Base-by-base conservation (phyloP, 805 yeast species). In the Isabelozyma heimii region DNA sequence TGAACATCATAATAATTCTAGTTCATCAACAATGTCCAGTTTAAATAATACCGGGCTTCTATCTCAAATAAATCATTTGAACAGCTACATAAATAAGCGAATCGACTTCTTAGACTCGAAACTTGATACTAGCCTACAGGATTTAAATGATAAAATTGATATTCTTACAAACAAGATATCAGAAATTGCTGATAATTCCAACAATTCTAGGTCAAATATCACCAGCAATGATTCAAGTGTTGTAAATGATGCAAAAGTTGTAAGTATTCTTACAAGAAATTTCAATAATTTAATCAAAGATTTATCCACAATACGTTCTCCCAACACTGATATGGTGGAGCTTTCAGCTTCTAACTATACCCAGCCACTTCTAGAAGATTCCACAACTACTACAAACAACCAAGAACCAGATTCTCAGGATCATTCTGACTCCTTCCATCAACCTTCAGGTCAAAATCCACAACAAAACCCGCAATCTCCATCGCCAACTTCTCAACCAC, bases 401-500 rank as follows among this genome's bases (percentile, higher is more conserved):
- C 14, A 40, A 15, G 43, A 15, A 16, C 27, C 10, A 6, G 8
- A 8, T 4, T n/a, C 43, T n/a, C 27, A 15, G 12, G 24, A 40
- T n/a, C 44, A 26, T 12, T 27, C 44, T 30, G 44, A 27, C 10
- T 16, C 40, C 39, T 43, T 41, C 42, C 47, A 44, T 40, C 51
- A 47, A 27, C 15, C 43, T 30, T 27, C 44, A 15, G 39, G 26
- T 13, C 45, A 16, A 14, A 13, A 30, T 30, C 35, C 35, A 4
- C 35, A 30, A 30, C 35, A 30, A 13, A 8, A 30, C n/a, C 38
- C 41, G 2, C 40, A 40, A 37, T 38, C 46, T n/a, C 42, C 12
- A 16, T n/a, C 17, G 4, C 42, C 35, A 14, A 38, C 40, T 8
- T 43, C 20, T 24, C 47, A 44, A 6, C 45, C 41, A 5, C n/a